Percentiles rank a stretch among this genome's conserved stretches.
phyloP scores from a whole-genome alignment of 2,329 filamentous ascomycete genomes.

The Myriosclerotinia curreyana region DNA sequence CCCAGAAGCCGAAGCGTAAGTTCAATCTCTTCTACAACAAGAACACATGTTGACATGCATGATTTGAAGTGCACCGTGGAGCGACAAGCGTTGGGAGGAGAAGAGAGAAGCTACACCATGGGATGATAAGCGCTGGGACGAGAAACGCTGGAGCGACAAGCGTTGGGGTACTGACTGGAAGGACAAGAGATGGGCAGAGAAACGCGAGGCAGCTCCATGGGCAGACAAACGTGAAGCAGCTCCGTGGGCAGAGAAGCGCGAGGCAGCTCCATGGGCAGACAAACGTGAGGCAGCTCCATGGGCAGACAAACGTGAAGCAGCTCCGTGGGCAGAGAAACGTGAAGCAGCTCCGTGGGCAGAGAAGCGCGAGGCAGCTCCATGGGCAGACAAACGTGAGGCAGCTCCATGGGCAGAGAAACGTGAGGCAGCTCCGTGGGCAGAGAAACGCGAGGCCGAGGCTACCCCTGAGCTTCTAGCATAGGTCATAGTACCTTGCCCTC shows the following conservation, averaged over 20 bases:
- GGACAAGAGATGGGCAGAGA: too few relatives aligned
- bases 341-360: too few relatives aligned
- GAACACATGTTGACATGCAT: background rate
- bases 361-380: background rate
- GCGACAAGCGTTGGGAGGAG: conserved; percentile 4
- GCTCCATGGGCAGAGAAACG: too few relatives aligned
- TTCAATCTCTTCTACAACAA: background rate
- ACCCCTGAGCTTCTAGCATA: conserved; percentile 3
- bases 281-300: too few relatives aligned
- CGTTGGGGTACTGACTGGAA: too few relatives aligned
- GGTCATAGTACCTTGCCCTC: background rate
- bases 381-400: background rate
- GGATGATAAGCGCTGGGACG: conserved; percentile 1
- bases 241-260: too few relatives aligned
- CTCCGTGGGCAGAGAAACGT: too few relatives aligned
- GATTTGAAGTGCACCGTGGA: conserved; percentile 2
- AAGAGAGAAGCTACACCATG: background rate
- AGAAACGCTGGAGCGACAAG: background rate
- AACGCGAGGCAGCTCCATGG: too few relatives aligned
- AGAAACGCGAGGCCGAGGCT: background rate
- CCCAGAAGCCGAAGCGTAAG: conserved; percentile 13
- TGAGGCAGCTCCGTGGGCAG: too few relatives aligned
- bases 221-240: too few relatives aligned
- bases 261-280: too few relatives aligned
- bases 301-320: background rate